A percentile compares a stretch with the other conserved stretches of the same genome.
Evolutionary conservation across 352 stramenopile species (phyloP).

Genomic region (Phytophthora fragariae): DNA sequence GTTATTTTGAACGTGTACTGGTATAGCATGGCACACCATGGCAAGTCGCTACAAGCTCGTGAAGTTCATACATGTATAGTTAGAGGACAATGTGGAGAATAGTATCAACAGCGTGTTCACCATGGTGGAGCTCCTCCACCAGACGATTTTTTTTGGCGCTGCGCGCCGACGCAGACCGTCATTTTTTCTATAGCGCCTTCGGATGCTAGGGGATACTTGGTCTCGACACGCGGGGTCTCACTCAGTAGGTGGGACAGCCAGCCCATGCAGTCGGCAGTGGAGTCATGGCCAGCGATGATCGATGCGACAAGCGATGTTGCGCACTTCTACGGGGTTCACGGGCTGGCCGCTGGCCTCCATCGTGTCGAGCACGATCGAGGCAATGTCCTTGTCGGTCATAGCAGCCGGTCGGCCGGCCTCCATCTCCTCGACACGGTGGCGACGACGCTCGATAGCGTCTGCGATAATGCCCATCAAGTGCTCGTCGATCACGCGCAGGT

Average conservation of each 20-base stretch:
- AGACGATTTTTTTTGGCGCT: no score
- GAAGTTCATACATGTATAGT: no score
- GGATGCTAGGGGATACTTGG: not conserved
- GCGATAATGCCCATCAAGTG: constrained; percentile 48
- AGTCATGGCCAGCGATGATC: constrained; percentile 75
- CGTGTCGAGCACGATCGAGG: constrained; percentile 32
- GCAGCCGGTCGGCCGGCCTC: constrained; percentile 2
- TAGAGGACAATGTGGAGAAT: no score
- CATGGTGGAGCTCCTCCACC: no score
- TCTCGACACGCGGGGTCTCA: constrained; percentile 33
- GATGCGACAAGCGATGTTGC: constrained; percentile 72
- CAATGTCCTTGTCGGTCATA: constrained; percentile 33
- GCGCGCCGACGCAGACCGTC: no score
- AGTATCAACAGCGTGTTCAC: no score
- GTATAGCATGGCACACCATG: no score
- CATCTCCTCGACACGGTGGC: constrained; percentile 18
- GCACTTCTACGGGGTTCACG: constrained; percentile 46
- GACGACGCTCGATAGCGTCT: constrained; percentile 43
- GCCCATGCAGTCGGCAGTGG: constrained; percentile 61
- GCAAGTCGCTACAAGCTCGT: no score
- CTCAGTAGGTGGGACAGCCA: constrained; percentile 51
- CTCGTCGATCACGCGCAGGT: constrained; percentile 48
- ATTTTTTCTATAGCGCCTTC: no score
- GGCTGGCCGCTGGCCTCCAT: constrained; percentile 31
- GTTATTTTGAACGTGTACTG: no score